Evolutionary conservation across 768 basidiomycete genomes (phyloP).

Genomic region (Kondoa subrosea): DNA sequence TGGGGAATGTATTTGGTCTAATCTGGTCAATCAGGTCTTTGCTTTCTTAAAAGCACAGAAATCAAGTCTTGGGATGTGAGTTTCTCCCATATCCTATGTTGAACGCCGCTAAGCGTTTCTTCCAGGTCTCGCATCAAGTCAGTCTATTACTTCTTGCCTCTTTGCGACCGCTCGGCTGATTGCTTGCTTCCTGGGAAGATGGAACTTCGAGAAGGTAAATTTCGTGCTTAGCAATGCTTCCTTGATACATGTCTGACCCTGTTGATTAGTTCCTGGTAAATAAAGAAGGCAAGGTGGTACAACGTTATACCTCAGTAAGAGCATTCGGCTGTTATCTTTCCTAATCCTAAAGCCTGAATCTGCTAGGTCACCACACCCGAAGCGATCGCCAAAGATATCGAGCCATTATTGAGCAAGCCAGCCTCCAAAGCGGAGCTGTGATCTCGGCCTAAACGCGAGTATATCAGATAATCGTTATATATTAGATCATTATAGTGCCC

Average conservation of each 20-base stretch:
- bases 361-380: slow-evolving; percentile 41
- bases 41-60: slow-evolving; percentile 70
- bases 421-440: neutral
- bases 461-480: too few relatives aligned
- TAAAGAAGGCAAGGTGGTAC: slow-evolving; percentile 46
- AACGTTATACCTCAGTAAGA: slow-evolving; percentile 48
- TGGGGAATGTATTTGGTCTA: too few relatives aligned
- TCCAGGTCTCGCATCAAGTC: slow-evolving; percentile 36
- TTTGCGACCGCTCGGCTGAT: too few relatives aligned
- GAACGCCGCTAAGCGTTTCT: slow-evolving; percentile 32
- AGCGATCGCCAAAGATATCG: slow-evolving; percentile 47
- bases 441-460: too few relatives aligned
- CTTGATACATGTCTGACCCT: neutral
- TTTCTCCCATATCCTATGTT: neutral
- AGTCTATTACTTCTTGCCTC: too few relatives aligned
- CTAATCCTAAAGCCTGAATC: neutral
- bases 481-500: too few relatives aligned
- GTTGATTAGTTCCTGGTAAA: slow-evolving; percentile 51
- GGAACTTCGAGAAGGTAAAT: slow-evolving; percentile 64
- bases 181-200: too few relatives aligned
- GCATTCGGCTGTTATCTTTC: neutral
- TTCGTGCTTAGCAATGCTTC: neutral
- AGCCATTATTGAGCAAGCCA: slow-evolving; percentile 34
- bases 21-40: too few relatives aligned
- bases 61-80: slow-evolving; percentile 38